Evolutionary conservation across 1,139 yeast genomes (phyloP).

Genomic region (Yamadazyma songkhlaensis): DNA sequence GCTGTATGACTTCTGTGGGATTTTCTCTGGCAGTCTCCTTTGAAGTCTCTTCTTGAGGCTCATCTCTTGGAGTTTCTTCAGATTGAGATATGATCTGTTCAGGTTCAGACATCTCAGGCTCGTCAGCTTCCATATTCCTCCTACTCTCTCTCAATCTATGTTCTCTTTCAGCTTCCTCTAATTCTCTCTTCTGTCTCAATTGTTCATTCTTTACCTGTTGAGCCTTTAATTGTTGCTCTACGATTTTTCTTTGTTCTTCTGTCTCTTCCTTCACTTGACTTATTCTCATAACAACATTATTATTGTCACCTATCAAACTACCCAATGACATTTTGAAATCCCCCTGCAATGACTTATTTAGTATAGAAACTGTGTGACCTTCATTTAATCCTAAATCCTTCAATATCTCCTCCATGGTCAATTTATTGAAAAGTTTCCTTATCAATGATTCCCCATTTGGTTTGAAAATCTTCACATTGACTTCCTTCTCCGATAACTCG

Average conservation of each 20-base stretch:
- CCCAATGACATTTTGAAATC: conserved; percentile 1
- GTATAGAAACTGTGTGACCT: conserved; percentile 1
- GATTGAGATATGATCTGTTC: no score
- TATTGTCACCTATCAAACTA: conserved; percentile 11
- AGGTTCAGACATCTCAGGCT: not conserved
- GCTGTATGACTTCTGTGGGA: no score
- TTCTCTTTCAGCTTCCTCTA: conserved; percentile 5
- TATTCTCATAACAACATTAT: conserved; percentile 14
- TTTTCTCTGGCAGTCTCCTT: no score
- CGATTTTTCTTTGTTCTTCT: conserved; percentile 12
- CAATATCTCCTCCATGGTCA: not conserved
- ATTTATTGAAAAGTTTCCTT: conserved; percentile 9
- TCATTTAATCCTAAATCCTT: not conserved
- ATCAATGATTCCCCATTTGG: conserved; percentile 9
- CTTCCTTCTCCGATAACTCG: conserved; percentile 12
- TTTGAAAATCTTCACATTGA: conserved; percentile 9
- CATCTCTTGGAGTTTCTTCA: not conserved
- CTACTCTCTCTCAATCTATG: not conserved
- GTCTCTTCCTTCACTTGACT: conserved; percentile 10
- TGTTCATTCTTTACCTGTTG: conserved; percentile 6
- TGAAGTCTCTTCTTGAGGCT: not conserved
- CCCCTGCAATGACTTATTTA: no score
- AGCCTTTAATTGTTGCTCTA: conserved; percentile 10
- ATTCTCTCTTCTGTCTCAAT: conserved; percentile 6
- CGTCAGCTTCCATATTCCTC: not conserved